These are phyloP conservation scores for Aspergillus fructus DNA, from an alignment of 2,329 filamentous ascomycete species.

Conservation along the genomic window DNA sequence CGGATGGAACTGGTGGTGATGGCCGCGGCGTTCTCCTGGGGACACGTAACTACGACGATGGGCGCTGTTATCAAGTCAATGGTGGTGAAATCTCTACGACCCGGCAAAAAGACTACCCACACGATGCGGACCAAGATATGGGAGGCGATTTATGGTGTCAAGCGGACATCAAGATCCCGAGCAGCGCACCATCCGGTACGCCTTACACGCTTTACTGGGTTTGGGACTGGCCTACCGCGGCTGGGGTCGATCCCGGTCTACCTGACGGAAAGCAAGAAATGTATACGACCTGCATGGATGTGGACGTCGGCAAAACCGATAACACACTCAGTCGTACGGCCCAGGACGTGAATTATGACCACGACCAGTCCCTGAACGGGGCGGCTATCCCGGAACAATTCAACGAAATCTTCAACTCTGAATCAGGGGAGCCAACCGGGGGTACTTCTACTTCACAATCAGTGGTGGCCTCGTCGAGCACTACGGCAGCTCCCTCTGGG, in stretches of 20 bases:
- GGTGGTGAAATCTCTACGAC: slow-evolving; percentile 54
- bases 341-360: slow-evolving; percentile 23
- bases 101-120: slow-evolving; percentile 59
- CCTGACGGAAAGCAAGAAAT: slow-evolving; percentile 47
- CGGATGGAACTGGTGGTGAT: slow-evolving; percentile 77
- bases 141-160: slow-evolving; percentile 73
- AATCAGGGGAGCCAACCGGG: background rate
- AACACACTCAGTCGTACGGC: slow-evolving; percentile 17
- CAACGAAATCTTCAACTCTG: slow-evolving; percentile 26
- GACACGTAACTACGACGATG: slow-evolving; percentile 82
- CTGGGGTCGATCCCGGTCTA: slow-evolving; percentile 33
- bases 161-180: slow-evolving; percentile 73
- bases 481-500: background rate
- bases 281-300: slow-evolving; percentile 52
- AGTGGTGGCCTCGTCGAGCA: background rate
- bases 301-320: slow-evolving; percentile 37
- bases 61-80: slow-evolving; percentile 82
- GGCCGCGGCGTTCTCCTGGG: slow-evolving; percentile 72
- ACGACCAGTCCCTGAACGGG: slow-evolving; percentile 36
- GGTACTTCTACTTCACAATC: background rate
- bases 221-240: slow-evolving; percentile 82
- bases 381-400: slow-evolving; percentile 42
- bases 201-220: slow-evolving; percentile 90
- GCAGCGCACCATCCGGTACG: slow-evolving; percentile 60
- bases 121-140: slow-evolving; percentile 51